Evolutionary conservation across 441 rosid genomes (phyloP).

Genomic region (Gossypium laxum): DNA sequence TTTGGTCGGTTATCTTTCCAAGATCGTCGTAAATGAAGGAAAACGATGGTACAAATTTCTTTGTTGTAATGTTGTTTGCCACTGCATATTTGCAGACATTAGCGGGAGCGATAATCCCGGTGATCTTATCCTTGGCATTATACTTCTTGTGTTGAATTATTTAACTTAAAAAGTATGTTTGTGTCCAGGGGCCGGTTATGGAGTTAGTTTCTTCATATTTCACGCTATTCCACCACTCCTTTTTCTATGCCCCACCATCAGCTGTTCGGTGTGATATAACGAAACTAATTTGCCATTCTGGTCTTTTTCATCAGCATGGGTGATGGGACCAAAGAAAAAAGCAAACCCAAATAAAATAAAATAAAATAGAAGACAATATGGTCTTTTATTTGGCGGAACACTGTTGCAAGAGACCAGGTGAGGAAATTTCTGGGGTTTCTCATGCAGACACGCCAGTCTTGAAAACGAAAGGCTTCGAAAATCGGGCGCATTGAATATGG

Average conservation of each 20-base stretch:
- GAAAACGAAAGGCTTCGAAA: background rate
- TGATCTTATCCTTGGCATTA: background rate
- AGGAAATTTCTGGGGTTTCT: background rate
- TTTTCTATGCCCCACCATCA: background rate
- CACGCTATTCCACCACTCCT: background rate
- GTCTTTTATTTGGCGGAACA: background rate
- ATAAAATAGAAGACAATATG: background rate
- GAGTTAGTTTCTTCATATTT: background rate
- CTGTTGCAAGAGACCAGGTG: background rate
- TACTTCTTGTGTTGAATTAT: background rate
- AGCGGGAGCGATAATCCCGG: background rate
- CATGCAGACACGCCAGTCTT: background rate
- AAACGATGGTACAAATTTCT: background rate
- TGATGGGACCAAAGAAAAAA: background rate
- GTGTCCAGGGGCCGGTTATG: background rate
- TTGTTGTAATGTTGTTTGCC: background rate
- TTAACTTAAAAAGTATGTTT: background rate
- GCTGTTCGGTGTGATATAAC: background rate
- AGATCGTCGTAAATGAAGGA: background rate
- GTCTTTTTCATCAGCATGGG: background rate
- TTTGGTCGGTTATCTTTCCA: background rate
- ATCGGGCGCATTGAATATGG: background rate
- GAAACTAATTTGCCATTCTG: background rate
- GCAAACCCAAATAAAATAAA: background rate
- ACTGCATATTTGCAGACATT: background rate